Conservation (phyloP, 257 asterid species). For the Linderniella brevidens region DNA sequence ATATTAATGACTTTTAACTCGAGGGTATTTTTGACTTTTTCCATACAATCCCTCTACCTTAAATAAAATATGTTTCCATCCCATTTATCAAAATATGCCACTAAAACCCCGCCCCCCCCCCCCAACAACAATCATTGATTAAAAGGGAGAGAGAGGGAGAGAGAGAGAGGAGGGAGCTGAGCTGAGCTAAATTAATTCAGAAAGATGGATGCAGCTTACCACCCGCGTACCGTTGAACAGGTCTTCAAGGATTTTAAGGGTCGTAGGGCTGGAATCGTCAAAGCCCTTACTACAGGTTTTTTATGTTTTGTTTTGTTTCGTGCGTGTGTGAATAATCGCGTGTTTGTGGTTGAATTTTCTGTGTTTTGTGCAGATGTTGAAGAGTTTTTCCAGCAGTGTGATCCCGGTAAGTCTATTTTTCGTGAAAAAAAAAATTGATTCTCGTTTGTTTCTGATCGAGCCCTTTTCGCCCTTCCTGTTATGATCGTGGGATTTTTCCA, state of each 20-base stretch:
- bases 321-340: not conserved
- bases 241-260: conserved; percentile 43
- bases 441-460: not conserved
- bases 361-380: conserved; percentile 30
- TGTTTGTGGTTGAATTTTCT: not conserved
- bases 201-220: conserved; percentile 28
- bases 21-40: too few species aligned
- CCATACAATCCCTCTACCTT: too few species aligned
- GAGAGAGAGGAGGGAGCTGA: too few species aligned
- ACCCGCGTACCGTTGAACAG: conserved; percentile 44
- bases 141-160: conserved; percentile 1
- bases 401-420: conserved; percentile 30
- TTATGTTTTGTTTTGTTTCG: too few species aligned
- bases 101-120: too few species aligned
- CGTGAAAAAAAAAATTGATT: too few species aligned
- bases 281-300: conserved; percentile 46
- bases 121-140: conserved; percentile 1
- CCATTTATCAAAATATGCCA: too few species aligned
- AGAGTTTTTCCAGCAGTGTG: conserved; percentile 45
- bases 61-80: too few species aligned
- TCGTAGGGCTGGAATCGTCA: conserved; percentile 38
- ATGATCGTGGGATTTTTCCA: not conserved
- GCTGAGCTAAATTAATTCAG: conserved; percentile 3
- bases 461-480: not conserved
- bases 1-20: too few species aligned